Evolutionary conservation across 192 early-diverging fungal genomes (phyloP).

Genomic region (Coemansia sp.): DNA sequence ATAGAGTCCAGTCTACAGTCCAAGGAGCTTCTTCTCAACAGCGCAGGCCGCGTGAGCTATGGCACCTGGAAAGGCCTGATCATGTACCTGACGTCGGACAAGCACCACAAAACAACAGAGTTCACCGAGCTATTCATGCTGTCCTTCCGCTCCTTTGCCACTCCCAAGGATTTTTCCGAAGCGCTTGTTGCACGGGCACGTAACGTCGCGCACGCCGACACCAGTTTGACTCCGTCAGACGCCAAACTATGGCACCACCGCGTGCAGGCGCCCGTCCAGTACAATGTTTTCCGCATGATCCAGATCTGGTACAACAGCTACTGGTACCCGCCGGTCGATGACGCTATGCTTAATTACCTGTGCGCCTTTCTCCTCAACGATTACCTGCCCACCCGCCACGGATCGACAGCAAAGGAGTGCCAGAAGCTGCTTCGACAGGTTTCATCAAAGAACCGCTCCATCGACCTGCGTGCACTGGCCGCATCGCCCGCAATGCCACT

Average conservation of each 20-base stretch:
- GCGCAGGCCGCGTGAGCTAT: constrained; percentile 51
- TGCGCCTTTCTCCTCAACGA: constrained; percentile 40
- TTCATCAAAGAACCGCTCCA: constrained; percentile 9
- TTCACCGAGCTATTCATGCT: constrained; percentile 77
- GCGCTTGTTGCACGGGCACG: constrained; percentile 68
- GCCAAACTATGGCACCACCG: constrained; percentile 61
- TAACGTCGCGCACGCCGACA: constrained; percentile 14
- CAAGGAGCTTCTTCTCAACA: constrained; percentile 38
- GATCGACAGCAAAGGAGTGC: constrained; percentile 33
- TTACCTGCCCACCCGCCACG: constrained; percentile 23
- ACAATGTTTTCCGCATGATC: constrained; percentile 75
- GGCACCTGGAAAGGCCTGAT: constrained; percentile 47
- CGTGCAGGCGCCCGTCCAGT: constrained; percentile 63
- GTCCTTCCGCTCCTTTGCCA: constrained; percentile 83
- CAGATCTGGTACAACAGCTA: constrained; percentile 82
- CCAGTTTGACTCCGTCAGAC: constrained; percentile 39
- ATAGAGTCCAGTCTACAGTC: constrained; percentile 1
- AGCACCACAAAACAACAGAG: constrained; percentile 27
- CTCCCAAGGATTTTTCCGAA: constrained; percentile 62
- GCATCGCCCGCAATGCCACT: neutral
- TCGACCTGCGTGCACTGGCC: constrained; percentile 19
- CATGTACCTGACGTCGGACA: constrained; percentile 56
- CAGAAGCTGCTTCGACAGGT: constrained; percentile 27
- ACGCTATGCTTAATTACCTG: constrained; percentile 20
- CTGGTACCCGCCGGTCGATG: constrained; percentile 61